A percentile compares a stretch with the other conserved stretches of the same genome.
phyloP scores from a whole-genome alignment of 192 early-diverging fungal species.

The Podochytrium sp. region DNA sequence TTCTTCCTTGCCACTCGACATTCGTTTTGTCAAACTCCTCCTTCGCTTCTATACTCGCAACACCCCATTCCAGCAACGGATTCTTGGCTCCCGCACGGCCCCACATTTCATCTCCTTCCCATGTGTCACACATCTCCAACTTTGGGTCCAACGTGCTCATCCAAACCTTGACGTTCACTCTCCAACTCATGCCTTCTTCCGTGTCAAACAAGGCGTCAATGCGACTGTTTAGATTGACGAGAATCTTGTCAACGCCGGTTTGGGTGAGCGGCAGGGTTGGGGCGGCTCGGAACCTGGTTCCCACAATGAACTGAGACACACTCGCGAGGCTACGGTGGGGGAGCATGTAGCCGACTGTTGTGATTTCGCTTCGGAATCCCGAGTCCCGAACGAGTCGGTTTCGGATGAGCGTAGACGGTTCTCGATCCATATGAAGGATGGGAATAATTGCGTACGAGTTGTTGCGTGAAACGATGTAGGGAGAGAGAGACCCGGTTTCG shows the following conservation, averaged over 20 bases:
- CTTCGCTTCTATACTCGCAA: neutral
- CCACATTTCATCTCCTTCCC: neutral
- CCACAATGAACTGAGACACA: slow-evolving; percentile 24
- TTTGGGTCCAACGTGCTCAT: neutral
- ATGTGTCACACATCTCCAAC: neutral
- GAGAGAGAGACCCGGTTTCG: neutral
- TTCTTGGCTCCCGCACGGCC: neutral
- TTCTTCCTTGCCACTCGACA: slow-evolving; percentile 31
- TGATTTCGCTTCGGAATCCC: slow-evolving; percentile 23
- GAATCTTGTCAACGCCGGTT: neutral
- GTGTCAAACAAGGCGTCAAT: slow-evolving; percentile 24
- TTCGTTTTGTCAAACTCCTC: slow-evolving; percentile 32
- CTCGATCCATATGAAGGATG: neutral
- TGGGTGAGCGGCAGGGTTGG: neutral
- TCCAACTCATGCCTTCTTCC: slow-evolving; percentile 25
- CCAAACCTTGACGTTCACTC: slow-evolving; percentile 21
- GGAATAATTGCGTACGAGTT: slow-evolving; percentile 8
- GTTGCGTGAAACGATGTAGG: slow-evolving; percentile 10
- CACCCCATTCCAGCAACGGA: slow-evolving; percentile 2
- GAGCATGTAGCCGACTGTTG: slow-evolving; percentile 28
- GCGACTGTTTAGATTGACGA: slow-evolving; percentile 10
- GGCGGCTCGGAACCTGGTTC: neutral
- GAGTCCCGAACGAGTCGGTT: neutral
- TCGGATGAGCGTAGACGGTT: neutral
- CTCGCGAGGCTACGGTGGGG: neutral